Conservation (phyloP, 2,329 filamentous ascomycete species). For the Fusarium pininemorale region DNA sequence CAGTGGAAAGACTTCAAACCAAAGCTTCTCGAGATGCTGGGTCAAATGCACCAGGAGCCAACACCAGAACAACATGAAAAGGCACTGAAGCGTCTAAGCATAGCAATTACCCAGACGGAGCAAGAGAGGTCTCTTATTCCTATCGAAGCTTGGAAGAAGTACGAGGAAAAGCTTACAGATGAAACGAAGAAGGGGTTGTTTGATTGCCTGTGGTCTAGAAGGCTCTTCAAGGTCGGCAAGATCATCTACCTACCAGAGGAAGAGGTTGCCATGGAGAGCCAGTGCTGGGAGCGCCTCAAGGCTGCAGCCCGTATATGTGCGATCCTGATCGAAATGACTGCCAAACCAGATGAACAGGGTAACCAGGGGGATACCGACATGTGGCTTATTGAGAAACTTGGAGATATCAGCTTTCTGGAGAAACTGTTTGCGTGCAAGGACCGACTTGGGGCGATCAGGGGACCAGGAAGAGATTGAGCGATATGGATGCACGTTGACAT, state of each 20-base stretch:
- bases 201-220: slow-evolving; percentile 30
- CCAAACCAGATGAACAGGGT: slow-evolving; percentile 29
- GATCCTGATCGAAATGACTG: slow-evolving; percentile 39
- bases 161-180: slow-evolving; percentile 35
- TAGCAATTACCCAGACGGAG: slow-evolving; percentile 1
- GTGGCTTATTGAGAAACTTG: slow-evolving; percentile 41
- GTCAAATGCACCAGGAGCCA: not conserved
- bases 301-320: slow-evolving; percentile 41
- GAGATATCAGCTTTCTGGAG: slow-evolving; percentile 40
- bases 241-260: slow-evolving; percentile 46
- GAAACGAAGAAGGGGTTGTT: slow-evolving; percentile 13
- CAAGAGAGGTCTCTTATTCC: slow-evolving; percentile 35
- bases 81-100: slow-evolving; percentile 12
- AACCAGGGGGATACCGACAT: slow-evolving; percentile 18
- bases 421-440: slow-evolving; percentile 14
- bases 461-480: not conserved
- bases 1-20: slow-evolving; percentile 14
- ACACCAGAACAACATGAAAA: slow-evolving; percentile 6
- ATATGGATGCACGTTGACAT: not conserved
- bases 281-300: slow-evolving; percentile 41
- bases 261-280: slow-evolving; percentile 29
- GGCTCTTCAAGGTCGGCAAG: slow-evolving; percentile 35
- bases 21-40: slow-evolving; percentile 14
- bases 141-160: slow-evolving; percentile 25
- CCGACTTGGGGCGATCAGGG: not conserved